A percentile compares a stretch with the other conserved stretches of the same genome.
Conservation (phyloP, 169 alveolate genomes). For the Eimeria brunetti region DNA sequence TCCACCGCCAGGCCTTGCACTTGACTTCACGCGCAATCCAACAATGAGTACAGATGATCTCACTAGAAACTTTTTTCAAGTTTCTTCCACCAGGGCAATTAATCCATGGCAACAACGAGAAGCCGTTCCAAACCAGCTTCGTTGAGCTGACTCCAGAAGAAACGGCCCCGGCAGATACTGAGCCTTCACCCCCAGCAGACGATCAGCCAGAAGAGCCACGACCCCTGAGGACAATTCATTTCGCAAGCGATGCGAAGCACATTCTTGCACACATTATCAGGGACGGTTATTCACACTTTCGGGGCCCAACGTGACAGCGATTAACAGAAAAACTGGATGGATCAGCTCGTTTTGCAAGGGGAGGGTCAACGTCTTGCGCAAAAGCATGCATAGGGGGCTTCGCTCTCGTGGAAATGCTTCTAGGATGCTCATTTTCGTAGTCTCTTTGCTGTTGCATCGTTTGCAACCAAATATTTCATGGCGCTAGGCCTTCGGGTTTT, state of each 20-base stretch:
- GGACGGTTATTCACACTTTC: not conserved
- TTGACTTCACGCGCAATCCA: not conserved
- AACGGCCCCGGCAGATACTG: not conserved
- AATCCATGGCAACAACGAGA: not conserved
- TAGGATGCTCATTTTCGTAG: too few species aligned
- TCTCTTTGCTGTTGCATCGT: too few species aligned
- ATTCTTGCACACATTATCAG: slow-evolving; percentile 9
- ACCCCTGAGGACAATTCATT: not conserved
- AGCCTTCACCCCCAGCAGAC: not conserved
- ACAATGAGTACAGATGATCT: slow-evolving; percentile 33
- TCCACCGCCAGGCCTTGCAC: slow-evolving; percentile 37
- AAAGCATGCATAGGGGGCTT: too few species aligned
- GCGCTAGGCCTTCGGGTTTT: slow-evolving; percentile 19
- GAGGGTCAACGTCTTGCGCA: too few species aligned
- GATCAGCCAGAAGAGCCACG: not conserved
- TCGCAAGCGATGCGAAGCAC: slow-evolving; percentile 10
- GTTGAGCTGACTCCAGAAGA: not conserved
- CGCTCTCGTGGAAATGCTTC: too few species aligned
- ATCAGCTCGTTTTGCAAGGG: not conserved
- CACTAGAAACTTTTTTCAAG: not conserved
- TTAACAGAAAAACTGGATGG: slow-evolving; percentile 42
- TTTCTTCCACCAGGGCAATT: slow-evolving; percentile 6
- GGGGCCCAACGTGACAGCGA: slow-evolving; percentile 20
- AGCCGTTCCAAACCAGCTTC: not conserved
- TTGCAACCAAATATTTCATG: not conserved